Percentiles rank a stretch among this genome's conserved stretches.
Conservation (phyloP, 1,284 basidiomycete species). For the Malassezia nana region DNA sequence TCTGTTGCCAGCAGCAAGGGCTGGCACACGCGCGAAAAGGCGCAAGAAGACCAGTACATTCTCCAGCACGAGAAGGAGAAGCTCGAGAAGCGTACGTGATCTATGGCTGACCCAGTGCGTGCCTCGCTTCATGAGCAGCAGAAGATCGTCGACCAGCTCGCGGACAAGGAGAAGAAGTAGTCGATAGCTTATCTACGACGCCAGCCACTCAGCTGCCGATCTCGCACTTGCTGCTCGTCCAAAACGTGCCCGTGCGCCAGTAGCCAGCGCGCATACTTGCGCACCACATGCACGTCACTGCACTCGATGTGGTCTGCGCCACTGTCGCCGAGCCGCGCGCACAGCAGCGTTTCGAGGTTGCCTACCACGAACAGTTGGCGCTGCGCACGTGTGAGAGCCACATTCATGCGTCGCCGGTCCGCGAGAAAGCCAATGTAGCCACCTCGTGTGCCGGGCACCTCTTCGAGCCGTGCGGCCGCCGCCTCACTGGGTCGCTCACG, state of each 20-base stretch:
- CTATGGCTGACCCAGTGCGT: slow-evolving; percentile 14
- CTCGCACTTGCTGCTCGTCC: slow-evolving; percentile 20
- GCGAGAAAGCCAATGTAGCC: slow-evolving; percentile 75
- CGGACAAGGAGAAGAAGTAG: slow-evolving; percentile 32
- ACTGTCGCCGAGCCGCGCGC: slow-evolving; percentile 49
- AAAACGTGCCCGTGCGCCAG: slow-evolving; percentile 19
- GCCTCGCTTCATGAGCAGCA: slow-evolving; percentile 34
- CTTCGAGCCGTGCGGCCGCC: slow-evolving; percentile 7
- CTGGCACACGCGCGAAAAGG: slow-evolving; percentile 36
- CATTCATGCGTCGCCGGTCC: slow-evolving; percentile 91
- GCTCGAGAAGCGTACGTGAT: slow-evolving; percentile 26
- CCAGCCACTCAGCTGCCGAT: slow-evolving; percentile 3
- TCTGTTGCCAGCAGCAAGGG: slow-evolving; percentile 26
- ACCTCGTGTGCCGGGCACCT: slow-evolving; percentile 48
- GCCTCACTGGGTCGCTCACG: slow-evolving; percentile 10
- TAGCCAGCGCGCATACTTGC: slow-evolving; percentile 20
- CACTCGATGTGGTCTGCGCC: slow-evolving; percentile 23
- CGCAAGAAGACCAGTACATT: slow-evolving; percentile 35
- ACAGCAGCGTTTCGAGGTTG: slow-evolving; percentile 60
- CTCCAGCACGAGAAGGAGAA: slow-evolving; percentile 37
- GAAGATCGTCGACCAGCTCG: slow-evolving; percentile 33
- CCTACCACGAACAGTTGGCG: slow-evolving; percentile 84
- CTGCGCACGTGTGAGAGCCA: slow-evolving; percentile 85
- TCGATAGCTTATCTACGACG: neutral
- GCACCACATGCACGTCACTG: slow-evolving; percentile 21